Conservation (phyloP, 345 rosid genomes). For the Raphanus sativus region DNA sequence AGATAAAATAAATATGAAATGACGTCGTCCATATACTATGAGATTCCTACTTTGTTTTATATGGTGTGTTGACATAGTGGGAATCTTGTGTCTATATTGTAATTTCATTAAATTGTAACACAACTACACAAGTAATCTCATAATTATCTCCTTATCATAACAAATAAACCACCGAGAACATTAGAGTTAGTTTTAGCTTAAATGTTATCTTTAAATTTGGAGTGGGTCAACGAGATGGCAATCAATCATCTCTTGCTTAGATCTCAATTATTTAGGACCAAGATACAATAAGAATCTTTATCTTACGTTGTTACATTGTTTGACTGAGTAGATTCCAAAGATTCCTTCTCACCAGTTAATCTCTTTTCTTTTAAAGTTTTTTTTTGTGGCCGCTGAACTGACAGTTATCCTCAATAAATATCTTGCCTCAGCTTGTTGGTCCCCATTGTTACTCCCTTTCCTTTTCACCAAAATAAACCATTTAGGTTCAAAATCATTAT, state of each 20-base stretch:
- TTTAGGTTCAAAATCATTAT: constrained; percentile 14
- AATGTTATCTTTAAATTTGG: not conserved
- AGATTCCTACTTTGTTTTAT: constrained; percentile 31
- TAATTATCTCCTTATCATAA: not conserved
- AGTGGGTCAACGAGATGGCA: not conserved
- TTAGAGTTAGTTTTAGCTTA: not conserved
- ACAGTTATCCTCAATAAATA: not conserved
- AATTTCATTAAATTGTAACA: not conserved
- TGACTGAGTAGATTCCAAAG: constrained; percentile 41
- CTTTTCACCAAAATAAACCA: constrained; percentile 12
- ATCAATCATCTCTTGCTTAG: constrained; percentile 8
- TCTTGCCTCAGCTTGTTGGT: not conserved
- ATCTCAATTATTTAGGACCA: constrained; percentile 31
- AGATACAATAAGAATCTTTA: constrained; percentile 28
- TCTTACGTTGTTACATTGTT: constrained; percentile 10
- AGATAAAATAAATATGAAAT: not conserved
- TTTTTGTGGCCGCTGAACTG: constrained; percentile 7
- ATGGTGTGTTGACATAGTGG: constrained; percentile 15
- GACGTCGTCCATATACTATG: constrained; percentile 13
- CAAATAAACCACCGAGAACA: not conserved
- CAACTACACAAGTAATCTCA: not conserved
- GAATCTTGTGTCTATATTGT: constrained; percentile 29
- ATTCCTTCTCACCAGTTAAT: constrained; percentile 39
- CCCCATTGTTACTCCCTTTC: not conserved
- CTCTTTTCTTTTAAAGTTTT: not conserved